These are phyloP conservation scores for Colletotrichum sp. DNA, from an alignment of 2,329 filamentous ascomycete genomes.

Conservation along the genomic window DNA sequence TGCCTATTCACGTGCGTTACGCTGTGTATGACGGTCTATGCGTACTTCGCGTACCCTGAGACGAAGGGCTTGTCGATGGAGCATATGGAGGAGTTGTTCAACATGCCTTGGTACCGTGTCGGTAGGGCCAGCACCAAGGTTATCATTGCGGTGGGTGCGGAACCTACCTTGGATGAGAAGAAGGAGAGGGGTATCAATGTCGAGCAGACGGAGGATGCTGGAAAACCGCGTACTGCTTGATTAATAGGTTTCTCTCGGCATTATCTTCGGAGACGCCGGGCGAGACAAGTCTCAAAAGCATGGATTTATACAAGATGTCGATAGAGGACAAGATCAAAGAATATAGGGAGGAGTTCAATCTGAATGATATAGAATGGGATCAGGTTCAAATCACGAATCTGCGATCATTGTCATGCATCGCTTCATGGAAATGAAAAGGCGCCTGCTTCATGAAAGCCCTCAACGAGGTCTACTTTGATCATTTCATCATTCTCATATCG, in stretches of 20 bases:
- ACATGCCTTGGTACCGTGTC: background rate
- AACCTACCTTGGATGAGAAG: background rate
- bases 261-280: too few species aligned
- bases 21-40: slow-evolving; percentile 1
- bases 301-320: rapidly evolving
- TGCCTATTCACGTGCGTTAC: background rate
- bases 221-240: background rate
- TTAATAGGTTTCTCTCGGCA: too few species aligned
- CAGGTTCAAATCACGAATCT: background rate
- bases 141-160: background rate
- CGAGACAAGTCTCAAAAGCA: background rate
- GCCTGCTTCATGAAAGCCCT: rapidly evolving
- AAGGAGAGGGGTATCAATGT: background rate
- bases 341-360: rapidly evolving
- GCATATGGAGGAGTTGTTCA: slow-evolving; percentile 1
- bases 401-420: rapidly evolving
- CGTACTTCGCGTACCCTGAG: slow-evolving; percentile 46
- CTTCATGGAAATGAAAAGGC: rapidly evolving
- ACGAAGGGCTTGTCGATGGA: slow-evolving; percentile 30
- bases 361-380: background rate
- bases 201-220: background rate
- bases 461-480: background rate
- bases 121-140: background rate
- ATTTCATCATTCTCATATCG: background rate
- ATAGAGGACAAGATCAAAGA: rapidly evolving